These are phyloP conservation scores for Thraustochytrium striatum DNA, from an alignment of 352 stramenopile genomes.

Conservation along the genomic window DNA sequence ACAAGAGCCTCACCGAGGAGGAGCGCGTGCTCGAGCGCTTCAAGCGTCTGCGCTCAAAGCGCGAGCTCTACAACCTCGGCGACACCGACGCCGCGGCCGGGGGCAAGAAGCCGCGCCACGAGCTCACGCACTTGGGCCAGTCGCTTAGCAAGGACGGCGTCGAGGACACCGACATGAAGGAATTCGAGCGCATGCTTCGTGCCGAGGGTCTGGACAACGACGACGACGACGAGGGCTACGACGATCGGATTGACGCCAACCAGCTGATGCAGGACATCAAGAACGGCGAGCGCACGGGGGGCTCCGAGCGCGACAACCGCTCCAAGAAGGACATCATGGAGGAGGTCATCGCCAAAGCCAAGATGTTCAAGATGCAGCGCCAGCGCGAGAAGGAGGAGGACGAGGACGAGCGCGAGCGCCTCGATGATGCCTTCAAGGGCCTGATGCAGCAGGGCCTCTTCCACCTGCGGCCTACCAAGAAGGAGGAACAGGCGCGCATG, in stretches of 20 bases:
- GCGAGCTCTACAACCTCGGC: conserved; percentile 23
- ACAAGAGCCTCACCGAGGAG: conserved; percentile 22
- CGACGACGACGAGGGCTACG: conserved; percentile 12
- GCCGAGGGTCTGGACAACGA: conserved; percentile 17
- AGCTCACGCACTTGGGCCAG: conserved; percentile 41
- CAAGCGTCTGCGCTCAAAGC: conserved; percentile 36
- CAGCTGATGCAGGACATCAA: conserved; percentile 31
- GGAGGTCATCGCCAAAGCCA: conserved; percentile 50
- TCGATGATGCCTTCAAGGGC: conserved; percentile 51
- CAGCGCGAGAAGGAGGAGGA: conserved; percentile 49
- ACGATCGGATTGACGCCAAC: conserved; percentile 34
- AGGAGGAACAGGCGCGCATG: background rate
- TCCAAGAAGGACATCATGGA: conserved; percentile 49
- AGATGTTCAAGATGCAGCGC: conserved; percentile 45
- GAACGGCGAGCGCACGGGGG: background rate
- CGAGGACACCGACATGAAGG: conserved; percentile 24
- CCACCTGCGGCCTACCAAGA: conserved; percentile 2
- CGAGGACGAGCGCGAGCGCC: conserved; percentile 38
- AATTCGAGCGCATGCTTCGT: conserved; percentile 15
- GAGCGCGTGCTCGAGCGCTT: conserved; percentile 32
- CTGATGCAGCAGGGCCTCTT: conserved; percentile 44
- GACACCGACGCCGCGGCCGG: conserved; percentile 2
- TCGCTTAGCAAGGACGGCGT: background rate
- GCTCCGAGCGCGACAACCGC: background rate
- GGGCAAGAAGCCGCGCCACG: background rate